Conservation (phyloP, 2,329 filamentous ascomycete genomes). For the Phoma sp. region DNA sequence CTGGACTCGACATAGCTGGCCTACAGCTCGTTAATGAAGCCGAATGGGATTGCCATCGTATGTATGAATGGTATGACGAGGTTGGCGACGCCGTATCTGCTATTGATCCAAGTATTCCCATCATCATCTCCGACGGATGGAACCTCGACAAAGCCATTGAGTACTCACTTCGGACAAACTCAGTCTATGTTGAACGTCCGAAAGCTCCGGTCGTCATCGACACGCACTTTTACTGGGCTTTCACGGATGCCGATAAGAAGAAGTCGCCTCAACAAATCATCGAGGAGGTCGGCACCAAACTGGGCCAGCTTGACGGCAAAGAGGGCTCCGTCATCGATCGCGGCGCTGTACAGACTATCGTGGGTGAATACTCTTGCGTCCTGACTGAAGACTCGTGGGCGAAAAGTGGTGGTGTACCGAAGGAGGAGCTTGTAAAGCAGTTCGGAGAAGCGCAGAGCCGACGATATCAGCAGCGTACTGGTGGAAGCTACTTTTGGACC, state of each 20-base stretch:
- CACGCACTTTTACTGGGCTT: slow-evolving; percentile 67
- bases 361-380: slow-evolving; percentile 67
- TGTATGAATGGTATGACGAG: slow-evolving; percentile 66
- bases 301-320: slow-evolving; percentile 56
- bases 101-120: slow-evolving; percentile 60
- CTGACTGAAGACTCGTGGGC: slow-evolving; percentile 60
- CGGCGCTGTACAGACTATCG: slow-evolving; percentile 60
- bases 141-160: slow-evolving; percentile 56
- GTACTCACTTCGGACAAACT: slow-evolving; percentile 56
- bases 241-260: slow-evolving; percentile 60
- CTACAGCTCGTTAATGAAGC: slow-evolving; percentile 68
- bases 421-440: slow-evolving; percentile 51
- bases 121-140: slow-evolving; percentile 68
- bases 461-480: slow-evolving; percentile 58
- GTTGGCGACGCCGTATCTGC: slow-evolving; percentile 56
- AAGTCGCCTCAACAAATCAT: slow-evolving; percentile 63
- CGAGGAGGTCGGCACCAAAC: slow-evolving; percentile 52
- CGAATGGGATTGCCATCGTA: slow-evolving; percentile 56
- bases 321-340: slow-evolving; percentile 58
- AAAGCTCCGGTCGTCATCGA: slow-evolving; percentile 63
- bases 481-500: slow-evolving; percentile 67
- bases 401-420: slow-evolving; percentile 44
- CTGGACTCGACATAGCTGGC: slow-evolving; percentile 58
- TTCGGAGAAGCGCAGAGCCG: slow-evolving; percentile 60
- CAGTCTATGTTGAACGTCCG: slow-evolving; percentile 33